Percentiles rank a stretch among this genome's conserved stretches.
These are phyloP conservation scores for Paecilomyces fulvus DNA, from an alignment of 2,329 filamentous ascomycete species.

Conservation along the genomic window DNA sequence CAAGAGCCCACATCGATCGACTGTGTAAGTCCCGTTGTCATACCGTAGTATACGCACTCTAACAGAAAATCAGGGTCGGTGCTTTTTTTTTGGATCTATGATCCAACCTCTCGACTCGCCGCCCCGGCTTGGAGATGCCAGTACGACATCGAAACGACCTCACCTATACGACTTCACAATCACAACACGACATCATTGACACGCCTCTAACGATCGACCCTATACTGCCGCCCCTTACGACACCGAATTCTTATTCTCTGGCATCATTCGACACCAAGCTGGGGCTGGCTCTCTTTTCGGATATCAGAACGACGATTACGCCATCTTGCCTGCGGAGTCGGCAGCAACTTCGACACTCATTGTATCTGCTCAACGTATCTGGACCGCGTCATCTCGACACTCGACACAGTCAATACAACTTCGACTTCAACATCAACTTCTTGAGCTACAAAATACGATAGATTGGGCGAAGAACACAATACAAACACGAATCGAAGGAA, in stretches of 20 bases:
- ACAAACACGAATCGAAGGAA: no score
- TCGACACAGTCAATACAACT: no score
- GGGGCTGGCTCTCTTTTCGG: neutral
- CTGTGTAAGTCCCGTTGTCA: neutral
- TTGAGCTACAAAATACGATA: no score
- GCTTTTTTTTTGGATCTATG: no score
- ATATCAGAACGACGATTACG: neutral
- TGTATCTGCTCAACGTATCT: neutral
- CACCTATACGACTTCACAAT: neutral
- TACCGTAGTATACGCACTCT: neutral
- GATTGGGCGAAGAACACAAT: no score
- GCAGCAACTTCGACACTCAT: neutral
- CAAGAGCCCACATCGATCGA: neutral
- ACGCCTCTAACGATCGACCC: no score
- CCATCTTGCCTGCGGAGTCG: neutral
- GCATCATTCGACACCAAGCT: neutral
- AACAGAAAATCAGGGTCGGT: neutral
- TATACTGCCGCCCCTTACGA: no score
- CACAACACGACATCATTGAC: no score
- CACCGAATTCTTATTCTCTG: neutral
- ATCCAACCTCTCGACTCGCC: no score
- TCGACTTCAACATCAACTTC: no score
- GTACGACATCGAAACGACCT: slow-evolving; percentile 3
- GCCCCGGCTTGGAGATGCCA: no score
- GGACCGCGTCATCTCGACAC: no score